Evolutionary conservation across 345 rosid species (phyloP).

Genomic region (Eucalyptus lansdowneana): DNA sequence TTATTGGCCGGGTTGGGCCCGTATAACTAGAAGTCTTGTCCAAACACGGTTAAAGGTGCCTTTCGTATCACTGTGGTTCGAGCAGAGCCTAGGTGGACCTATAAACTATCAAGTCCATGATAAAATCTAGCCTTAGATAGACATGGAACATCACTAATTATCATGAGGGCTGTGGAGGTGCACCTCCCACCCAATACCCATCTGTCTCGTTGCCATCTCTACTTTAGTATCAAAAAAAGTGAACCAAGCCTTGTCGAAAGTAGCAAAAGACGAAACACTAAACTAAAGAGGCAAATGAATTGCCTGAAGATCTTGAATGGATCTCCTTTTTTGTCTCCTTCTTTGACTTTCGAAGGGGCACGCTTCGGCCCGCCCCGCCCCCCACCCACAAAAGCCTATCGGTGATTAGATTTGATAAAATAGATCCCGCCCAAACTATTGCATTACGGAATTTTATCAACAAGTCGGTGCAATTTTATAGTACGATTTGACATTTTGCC

Average conservation of each 20-base stretch:
- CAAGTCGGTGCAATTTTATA: neutral
- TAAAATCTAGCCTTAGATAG: neutral
- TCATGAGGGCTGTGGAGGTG: neutral
- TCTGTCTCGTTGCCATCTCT: neutral
- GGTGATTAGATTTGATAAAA: neutral
- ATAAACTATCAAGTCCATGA: neutral
- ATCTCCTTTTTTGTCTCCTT: neutral
- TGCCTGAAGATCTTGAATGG: neutral
- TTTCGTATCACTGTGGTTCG: neutral
- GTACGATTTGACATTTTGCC: neutral
- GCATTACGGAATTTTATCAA: neutral
- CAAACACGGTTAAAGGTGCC: neutral
- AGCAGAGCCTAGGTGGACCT: neutral
- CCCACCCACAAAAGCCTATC: neutral
- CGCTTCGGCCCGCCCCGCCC: neutral
- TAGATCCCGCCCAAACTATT: neutral
- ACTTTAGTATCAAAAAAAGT: neutral
- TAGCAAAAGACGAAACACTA: neutral
- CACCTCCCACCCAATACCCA: neutral
- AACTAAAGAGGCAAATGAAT: neutral
- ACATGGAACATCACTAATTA: neutral
- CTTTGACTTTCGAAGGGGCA: neutral
- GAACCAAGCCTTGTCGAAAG: neutral
- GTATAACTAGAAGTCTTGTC: neutral
- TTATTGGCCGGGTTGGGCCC: accelerated